Evolutionary conservation across 164 flowering plant species (phyloP).

Genomic region (Dillenia turbinata): DNA sequence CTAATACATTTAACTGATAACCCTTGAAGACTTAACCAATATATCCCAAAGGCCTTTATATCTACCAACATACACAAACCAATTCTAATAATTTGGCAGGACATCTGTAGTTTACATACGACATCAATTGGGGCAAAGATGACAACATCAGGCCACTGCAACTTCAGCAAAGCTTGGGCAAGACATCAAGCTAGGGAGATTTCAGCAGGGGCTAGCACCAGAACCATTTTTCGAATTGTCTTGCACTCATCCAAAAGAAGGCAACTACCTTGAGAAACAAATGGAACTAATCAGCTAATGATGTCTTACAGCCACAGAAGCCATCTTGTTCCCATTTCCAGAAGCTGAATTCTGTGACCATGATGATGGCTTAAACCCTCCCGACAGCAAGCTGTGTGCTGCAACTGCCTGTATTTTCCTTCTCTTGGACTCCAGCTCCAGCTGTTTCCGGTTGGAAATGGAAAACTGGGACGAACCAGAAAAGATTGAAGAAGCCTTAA

Average conservation of each 20-base stretch:
- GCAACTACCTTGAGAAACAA: neutral
- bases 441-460: slow-evolving; percentile 23
- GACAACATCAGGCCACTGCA: too few relatives aligned
- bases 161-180: too few relatives aligned
- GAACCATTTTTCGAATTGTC: neutral
- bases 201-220: neutral
- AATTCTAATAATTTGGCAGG: too few relatives aligned
- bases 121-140: too few relatives aligned
- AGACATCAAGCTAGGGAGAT: too few relatives aligned
- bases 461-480: slow-evolving; percentile 29
- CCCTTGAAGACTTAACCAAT: too few relatives aligned
- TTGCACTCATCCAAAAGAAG: neutral
- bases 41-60: too few relatives aligned
- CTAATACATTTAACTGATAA: too few relatives aligned
- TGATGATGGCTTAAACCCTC: slow-evolving; percentile 57
- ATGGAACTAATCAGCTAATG: neutral
- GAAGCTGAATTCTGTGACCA: slow-evolving; percentile 27
- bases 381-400: slow-evolving; percentile 42
- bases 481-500: slow-evolving; percentile 71
- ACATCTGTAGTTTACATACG: too few relatives aligned
- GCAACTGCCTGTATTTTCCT: slow-evolving; percentile 60
- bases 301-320: slow-evolving; percentile 13
- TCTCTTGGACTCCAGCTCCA: slow-evolving; percentile 70
- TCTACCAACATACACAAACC: too few relatives aligned
- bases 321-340: slow-evolving; percentile 8